Conservation (phyloP, 1,284 basidiomycete genomes). For the Irpex rosettiformis region DNA sequence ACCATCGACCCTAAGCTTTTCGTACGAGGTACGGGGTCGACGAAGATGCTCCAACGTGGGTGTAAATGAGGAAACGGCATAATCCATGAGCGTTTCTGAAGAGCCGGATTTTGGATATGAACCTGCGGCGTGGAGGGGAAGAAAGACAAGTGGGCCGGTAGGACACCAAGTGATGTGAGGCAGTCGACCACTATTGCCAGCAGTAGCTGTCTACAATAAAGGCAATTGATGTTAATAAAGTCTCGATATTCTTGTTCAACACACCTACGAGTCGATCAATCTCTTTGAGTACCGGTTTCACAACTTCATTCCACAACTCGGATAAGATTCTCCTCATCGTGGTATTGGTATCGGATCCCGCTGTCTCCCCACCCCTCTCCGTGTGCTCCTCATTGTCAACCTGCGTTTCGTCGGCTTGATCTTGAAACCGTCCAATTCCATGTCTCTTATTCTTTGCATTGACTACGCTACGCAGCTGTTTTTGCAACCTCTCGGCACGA, state of each 20-base stretch:
- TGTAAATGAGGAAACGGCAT: constrained; percentile 22
- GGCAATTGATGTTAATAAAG: not conserved
- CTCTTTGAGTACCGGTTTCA: not conserved
- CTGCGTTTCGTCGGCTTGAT: constrained; percentile 6
- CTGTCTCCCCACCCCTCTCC: not conserved
- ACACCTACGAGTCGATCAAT: not conserved
- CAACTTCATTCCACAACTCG: not conserved
- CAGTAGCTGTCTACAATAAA: not conserved
- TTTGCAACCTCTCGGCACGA: not conserved
- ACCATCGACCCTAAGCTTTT: not conserved
- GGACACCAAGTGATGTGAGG: not conserved
- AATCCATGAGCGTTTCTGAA: not conserved
- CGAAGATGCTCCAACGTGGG: constrained; percentile 16
- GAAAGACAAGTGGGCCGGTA: not conserved
- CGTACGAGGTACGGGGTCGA: not conserved
- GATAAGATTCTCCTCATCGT: not conserved
- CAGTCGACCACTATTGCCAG: not conserved
- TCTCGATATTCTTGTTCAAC: not conserved
- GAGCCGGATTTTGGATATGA: not conserved
- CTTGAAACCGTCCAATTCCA: constrained; percentile 21
- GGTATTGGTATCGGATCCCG: not conserved
- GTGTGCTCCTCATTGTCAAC: not conserved
- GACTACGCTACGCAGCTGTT: not conserved
- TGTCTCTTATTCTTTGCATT: constrained; percentile 7
- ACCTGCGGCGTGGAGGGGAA: not conserved